Percentiles rank a stretch among this genome's conserved stretches.
phyloP scores from a whole-genome alignment of 73 alveolate genomes.

The Chromera velia region DNA sequence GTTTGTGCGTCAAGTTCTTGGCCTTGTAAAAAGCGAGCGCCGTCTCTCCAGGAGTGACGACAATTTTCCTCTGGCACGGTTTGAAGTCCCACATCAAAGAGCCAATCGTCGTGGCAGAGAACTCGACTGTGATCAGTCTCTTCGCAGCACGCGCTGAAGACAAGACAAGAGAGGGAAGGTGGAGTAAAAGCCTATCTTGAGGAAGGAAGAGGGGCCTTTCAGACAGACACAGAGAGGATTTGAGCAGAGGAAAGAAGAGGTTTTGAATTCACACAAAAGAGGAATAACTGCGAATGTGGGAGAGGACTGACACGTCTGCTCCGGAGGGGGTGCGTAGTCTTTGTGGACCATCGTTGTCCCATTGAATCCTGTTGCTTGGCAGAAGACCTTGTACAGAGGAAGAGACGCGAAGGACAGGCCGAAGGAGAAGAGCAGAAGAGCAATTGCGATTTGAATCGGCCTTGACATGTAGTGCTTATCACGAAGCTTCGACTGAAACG shows the following conservation, averaged over 20 bases:
- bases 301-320: neutral
- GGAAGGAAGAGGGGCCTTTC: neutral
- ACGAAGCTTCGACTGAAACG: too few species aligned
- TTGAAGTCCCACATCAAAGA: conserved; percentile 58
- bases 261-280: too few species aligned
- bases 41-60: conserved; percentile 66
- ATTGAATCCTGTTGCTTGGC: neutral
- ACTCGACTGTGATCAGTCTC: neutral
- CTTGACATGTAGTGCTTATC: too few species aligned
- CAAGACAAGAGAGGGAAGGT: too few species aligned
- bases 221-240: neutral
- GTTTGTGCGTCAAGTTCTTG: conserved; percentile 54
- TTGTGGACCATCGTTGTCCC: neutral
- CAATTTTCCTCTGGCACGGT: conserved; percentile 45
- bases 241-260: too few species aligned
- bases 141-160: neutral
- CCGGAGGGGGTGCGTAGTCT: neutral
- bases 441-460: too few species aligned
- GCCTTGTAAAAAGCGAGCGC: conserved; percentile 62
- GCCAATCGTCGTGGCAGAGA: neutral
- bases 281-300: too few species aligned
- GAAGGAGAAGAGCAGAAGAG: neutral
- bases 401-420: neutral
- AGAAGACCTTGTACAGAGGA: neutral
- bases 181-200: too few species aligned